Percentiles rank a stretch among this genome's conserved stretches.
phyloP scores from a whole-genome alignment of 2,329 filamentous ascomycete genomes.

The Uncinocarpus reesii region DNA sequence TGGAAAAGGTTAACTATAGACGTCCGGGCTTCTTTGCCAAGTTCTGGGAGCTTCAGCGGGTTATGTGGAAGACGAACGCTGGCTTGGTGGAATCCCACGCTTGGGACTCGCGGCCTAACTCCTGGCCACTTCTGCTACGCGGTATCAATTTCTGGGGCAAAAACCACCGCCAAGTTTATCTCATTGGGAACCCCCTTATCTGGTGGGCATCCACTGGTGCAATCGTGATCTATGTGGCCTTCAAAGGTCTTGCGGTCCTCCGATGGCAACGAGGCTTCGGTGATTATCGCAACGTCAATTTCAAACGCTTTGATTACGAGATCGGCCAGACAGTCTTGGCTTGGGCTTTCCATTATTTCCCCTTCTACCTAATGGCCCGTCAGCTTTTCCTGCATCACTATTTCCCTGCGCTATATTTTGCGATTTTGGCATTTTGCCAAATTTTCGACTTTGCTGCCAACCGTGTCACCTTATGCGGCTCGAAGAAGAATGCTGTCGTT shows the following conservation, averaged over 20 bases:
- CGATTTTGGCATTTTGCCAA: constrained; percentile 78
- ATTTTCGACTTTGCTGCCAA: constrained; percentile 75
- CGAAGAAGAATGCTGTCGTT: constrained; percentile 60
- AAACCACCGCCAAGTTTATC: constrained; percentile 87
- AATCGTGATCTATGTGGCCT: constrained; percentile 63
- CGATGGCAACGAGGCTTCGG: constrained; percentile 89
- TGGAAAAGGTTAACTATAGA: constrained; percentile 92
- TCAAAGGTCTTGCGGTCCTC: constrained; percentile 80
- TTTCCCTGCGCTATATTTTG: constrained; percentile 93
- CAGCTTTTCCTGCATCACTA: constrained; percentile 98
- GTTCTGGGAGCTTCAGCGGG: constrained; percentile 92
- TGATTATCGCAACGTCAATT: constrained; percentile 70
- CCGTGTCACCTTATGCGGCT: constrained; percentile 57
- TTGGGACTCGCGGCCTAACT: constrained; percentile 90
- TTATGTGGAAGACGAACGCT: constrained; percentile 99
- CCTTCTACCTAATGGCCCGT: constrained; percentile 95
- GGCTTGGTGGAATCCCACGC: constrained; percentile 92
- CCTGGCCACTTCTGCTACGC: constrained; percentile 82
- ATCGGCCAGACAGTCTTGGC: constrained; percentile 80
- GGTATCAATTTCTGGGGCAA: constrained; percentile 99
- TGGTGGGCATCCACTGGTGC: constrained; percentile 85
- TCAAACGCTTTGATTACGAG: constrained; percentile 98
- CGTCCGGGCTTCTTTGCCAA: constrained; percentile 94
- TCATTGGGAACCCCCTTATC: constrained; percentile 86
- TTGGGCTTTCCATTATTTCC: constrained; percentile 98